phyloP scores from a whole-genome alignment of 805 yeast genomes.

The Blastobotrys muscicola region DNA sequence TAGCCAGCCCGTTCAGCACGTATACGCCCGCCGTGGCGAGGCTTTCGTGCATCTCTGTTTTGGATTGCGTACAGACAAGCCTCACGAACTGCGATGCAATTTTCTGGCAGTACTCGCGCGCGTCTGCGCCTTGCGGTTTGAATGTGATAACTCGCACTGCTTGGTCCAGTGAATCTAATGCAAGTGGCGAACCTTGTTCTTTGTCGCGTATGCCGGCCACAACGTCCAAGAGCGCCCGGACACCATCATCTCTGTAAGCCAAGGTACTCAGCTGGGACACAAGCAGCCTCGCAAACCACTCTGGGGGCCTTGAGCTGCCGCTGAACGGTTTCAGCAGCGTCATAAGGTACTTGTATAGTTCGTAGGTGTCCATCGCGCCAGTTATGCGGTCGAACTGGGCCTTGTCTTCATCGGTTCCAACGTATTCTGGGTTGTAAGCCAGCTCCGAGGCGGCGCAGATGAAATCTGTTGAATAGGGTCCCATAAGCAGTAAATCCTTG shows the following conservation, averaged over 20 bases:
- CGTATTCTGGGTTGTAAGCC: conserved; percentile 15
- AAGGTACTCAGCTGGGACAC: conserved; percentile 42
- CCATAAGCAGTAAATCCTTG: conserved; percentile 21
- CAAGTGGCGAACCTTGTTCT: conserved; percentile 40
- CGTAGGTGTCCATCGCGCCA: conserved; percentile 41
- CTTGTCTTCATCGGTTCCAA: conserved; percentile 2
- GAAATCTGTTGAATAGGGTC: conserved; percentile 23
- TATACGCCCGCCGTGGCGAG: no score
- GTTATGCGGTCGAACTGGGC: conserved; percentile 4
- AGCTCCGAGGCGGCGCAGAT: conserved; percentile 22
- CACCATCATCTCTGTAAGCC: conserved; percentile 55
- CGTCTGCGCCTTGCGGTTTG: conserved; percentile 45
- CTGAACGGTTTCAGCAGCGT: conserved; percentile 32
- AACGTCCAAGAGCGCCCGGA: conserved; percentile 64
- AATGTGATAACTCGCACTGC: conserved; percentile 56
- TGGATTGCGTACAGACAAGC: no score
- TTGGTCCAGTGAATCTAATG: conserved; percentile 53
- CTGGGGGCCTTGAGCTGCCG: conserved; percentile 37
- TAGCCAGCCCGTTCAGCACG: no score
- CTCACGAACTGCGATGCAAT: conserved; percentile 48
- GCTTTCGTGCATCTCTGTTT: no score
- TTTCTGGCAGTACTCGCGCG: conserved; percentile 43
- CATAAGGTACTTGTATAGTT: conserved; percentile 51
- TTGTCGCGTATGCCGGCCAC: conserved; percentile 66
- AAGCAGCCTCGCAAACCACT: conserved; percentile 39